A percentile compares a stretch with the other conserved stretches of the same genome.
Evolutionary conservation across 768 basidiomycete species (phyloP).

Genomic region (Termitomyces bulborhizus): DNA sequence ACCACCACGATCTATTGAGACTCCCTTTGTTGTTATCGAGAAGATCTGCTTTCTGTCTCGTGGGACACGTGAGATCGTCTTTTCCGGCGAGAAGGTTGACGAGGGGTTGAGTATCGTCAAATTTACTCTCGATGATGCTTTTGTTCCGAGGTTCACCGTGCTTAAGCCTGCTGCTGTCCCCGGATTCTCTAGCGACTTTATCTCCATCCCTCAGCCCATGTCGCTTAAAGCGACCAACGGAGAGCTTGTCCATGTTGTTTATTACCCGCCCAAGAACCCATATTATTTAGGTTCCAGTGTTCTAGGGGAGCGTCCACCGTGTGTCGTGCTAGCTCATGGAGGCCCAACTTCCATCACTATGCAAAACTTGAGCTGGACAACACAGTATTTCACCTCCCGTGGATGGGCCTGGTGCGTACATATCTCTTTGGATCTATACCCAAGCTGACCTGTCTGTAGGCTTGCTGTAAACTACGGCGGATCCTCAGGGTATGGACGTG

Average conservation of each 20-base stretch:
- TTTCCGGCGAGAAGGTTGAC: slow-evolving; percentile 37
- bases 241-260: slow-evolving; percentile 52
- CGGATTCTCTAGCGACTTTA: slow-evolving; percentile 23
- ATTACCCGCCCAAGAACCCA: slow-evolving; percentile 64
- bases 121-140: slow-evolving; percentile 20
- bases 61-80: slow-evolving; percentile 27
- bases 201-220: slow-evolving; percentile 46
- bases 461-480: slow-evolving; percentile 76
- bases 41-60: slow-evolving; percentile 28
- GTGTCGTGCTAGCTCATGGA: slow-evolving; percentile 60
- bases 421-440: background rate
- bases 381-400: slow-evolving; percentile 61
- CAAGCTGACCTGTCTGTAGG: slow-evolving; percentile 28
- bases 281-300: slow-evolving; percentile 42
- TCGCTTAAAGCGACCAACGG: slow-evolving; percentile 30
- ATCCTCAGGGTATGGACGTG: slow-evolving; percentile 66
- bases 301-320: slow-evolving; percentile 57
- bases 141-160: slow-evolving; percentile 13
- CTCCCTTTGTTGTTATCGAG: slow-evolving; percentile 36
- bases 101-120: slow-evolving; percentile 31
- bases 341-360: slow-evolving; percentile 52
- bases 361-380: slow-evolving; percentile 47
- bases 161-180: slow-evolving; percentile 15
- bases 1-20: slow-evolving; percentile 27
- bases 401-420: slow-evolving; percentile 62